These are phyloP conservation scores for Porcisia deanei DNA, from an alignment of 208 protist genomes.

Conservation along the genomic window DNA sequence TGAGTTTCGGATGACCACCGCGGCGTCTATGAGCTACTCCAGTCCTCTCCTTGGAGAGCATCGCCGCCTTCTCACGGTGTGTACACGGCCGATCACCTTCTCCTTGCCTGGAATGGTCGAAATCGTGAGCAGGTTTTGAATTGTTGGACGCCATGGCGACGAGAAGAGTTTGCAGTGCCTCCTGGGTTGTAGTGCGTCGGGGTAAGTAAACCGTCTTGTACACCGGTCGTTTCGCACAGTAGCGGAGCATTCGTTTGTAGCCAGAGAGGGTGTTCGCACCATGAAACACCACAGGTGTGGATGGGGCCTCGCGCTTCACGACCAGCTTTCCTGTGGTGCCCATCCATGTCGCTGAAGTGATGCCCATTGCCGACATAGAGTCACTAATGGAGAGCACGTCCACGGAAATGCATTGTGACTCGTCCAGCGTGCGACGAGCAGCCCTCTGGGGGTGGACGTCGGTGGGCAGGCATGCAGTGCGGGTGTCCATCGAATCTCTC, in stretches of 20 bases:
- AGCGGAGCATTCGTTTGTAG: constrained; percentile 19
- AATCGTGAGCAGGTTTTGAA: not conserved
- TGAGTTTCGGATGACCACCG: not conserved
- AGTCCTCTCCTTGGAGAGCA: not conserved
- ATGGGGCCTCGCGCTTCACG: not conserved
- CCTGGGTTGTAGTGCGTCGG: not conserved
- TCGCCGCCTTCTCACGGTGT: not conserved
- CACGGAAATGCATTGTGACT: not conserved
- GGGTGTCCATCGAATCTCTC: not conserved
- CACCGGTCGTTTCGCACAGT: constrained; percentile 8
- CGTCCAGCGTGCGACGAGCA: not conserved
- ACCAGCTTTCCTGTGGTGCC: not conserved
- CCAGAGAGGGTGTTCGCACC: constrained; percentile 10
- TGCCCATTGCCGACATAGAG: constrained; percentile 3
- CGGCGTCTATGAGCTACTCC: not conserved
- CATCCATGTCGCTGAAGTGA: constrained; percentile 19
- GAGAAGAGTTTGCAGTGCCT: constrained; percentile 4
- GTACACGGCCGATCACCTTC: not conserved
- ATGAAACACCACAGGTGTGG: constrained; percentile 7
- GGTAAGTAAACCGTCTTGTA: constrained; percentile 6
- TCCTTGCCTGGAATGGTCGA: not conserved
- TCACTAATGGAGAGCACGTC: constrained; percentile 15
- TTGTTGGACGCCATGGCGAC: not conserved
- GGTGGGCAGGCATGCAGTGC: not conserved
- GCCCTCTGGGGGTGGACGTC: not conserved